Evolutionary conservation across 2,329 filamentous ascomycete species (phyloP).

Genomic region (Paracoccidioides brasiliensis): DNA sequence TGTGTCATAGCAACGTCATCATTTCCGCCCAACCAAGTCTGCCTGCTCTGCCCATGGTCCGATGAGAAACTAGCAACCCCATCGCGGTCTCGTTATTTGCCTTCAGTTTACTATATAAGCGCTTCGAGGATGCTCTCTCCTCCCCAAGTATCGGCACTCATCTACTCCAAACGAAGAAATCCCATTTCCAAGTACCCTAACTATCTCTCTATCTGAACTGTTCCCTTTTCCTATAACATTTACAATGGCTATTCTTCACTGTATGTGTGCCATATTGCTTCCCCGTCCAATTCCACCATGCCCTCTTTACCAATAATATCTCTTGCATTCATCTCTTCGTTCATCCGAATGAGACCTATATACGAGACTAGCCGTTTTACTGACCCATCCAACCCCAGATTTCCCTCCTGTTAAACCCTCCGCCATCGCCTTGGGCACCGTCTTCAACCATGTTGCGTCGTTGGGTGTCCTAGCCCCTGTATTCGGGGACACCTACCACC

Average conservation of each 20-base stretch:
- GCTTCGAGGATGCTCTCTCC: not conserved
- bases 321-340: no score
- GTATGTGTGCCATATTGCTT: conserved; percentile 24
- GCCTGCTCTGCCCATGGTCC: no score
- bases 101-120: not conserved
- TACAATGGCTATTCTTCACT: conserved; percentile 48
- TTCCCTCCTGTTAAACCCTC: conserved; percentile 88
- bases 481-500: conserved; percentile 90
- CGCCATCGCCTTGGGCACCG: conserved; percentile 86
- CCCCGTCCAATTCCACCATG: not conserved
- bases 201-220: not conserved
- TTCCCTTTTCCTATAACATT: conserved; percentile 3
- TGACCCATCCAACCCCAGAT: conserved; percentile 32
- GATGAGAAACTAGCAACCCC: not conserved
- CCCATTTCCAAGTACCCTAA: not conserved
- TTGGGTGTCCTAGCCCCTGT: conserved; percentile 76
- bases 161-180: not conserved
- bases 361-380: no score
- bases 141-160: not conserved
- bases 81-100: not conserved
- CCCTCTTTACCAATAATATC: not conserved
- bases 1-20: conserved; percentile 4
- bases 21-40: conserved; percentile 2
- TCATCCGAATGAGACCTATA: no score
- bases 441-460: conserved; percentile 89